Evolutionary conservation across 106 monocot species (phyloP), one percentile per base, ranked within the genome.

Genomic region (Allium cepa): DNA sequence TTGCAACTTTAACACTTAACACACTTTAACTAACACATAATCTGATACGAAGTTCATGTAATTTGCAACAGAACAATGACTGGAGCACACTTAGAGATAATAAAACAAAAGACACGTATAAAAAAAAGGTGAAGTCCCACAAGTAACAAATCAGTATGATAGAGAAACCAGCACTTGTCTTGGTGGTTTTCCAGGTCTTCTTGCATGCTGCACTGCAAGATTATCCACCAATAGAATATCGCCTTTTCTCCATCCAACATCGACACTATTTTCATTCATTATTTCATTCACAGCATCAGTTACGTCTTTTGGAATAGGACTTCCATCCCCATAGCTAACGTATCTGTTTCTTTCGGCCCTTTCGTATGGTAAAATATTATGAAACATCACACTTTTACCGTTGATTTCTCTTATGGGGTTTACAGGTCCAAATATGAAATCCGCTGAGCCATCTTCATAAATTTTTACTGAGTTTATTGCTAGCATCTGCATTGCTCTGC

Each of bases 221-320:
- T 81, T 81, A 63, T 81, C 77, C 1, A 81, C 59, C 27, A 81
- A 5, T 26, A 77, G 46, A 7, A 81, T 46, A 58, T 81, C 73
- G 0, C 77, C 81, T 28, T 65, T 63, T 36, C 64, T 53, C 75
- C 80, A 80, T 4, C 51, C 51, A 3, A 75, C 52, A 46, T 80
- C 66, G 10, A 80, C 75, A 36, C 69, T 57, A 50, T 71, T 75
- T 10, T 77, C 76, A 26, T 81, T 68, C 51, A 71, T 53, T 47
- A 69, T 57, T 47, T 56, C 52, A 36, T 65, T 11, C 57, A 69
- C 69, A 16, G 48, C 46, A 8, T 65, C 27, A 5, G 45, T 27
- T 2, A 59, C 63, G 12, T 73, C 57, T 12, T 17, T 16, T 9
- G 81, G 81, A 11, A 81, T 11, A 7, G 51, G 49, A 7, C 27